Percentiles rank a stretch among this genome's conserved stretches.
phyloP scores from a whole-genome alignment of 108 stramenopile genomes.

The Mediolabrus comicus region DNA sequence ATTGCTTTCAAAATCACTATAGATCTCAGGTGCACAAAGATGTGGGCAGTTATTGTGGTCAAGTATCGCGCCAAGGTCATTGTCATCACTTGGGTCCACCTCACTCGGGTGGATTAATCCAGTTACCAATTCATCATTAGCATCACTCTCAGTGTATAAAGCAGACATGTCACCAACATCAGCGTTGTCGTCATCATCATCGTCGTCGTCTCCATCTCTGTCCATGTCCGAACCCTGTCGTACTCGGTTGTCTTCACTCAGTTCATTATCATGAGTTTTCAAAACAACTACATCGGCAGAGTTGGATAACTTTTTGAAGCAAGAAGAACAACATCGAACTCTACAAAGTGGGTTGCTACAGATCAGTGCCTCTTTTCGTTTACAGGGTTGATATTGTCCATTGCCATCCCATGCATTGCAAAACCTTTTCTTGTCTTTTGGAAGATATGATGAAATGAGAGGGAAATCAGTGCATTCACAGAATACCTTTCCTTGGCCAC shows the following conservation, averaged over 20 bases:
- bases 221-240: not conserved
- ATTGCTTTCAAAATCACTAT: not conserved
- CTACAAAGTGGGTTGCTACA: not conserved
- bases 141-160: not conserved
- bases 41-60: not conserved
- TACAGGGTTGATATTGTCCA: not conserved
- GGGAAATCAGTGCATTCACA: not conserved
- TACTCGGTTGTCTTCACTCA: not conserved
- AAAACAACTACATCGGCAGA: not conserved
- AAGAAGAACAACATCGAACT: not conserved
- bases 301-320: too few species aligned
- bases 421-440: not conserved
- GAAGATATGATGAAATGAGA: not conserved
- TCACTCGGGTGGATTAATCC: not conserved
- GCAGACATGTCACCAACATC: not conserved
- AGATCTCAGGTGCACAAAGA: not conserved
- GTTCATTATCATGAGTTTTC: not conserved
- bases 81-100: too few species aligned
- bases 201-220: not conserved
- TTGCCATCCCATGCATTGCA: not conserved
- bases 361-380: not conserved
- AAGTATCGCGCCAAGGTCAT: not conserved
- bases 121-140: not conserved
- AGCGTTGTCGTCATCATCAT: not conserved
- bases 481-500: not conserved